Evolutionary conservation across 257 asterid genomes (phyloP), one percentile per base, ranked within the genome.

Genomic region (Fraxinus anomala): DNA sequence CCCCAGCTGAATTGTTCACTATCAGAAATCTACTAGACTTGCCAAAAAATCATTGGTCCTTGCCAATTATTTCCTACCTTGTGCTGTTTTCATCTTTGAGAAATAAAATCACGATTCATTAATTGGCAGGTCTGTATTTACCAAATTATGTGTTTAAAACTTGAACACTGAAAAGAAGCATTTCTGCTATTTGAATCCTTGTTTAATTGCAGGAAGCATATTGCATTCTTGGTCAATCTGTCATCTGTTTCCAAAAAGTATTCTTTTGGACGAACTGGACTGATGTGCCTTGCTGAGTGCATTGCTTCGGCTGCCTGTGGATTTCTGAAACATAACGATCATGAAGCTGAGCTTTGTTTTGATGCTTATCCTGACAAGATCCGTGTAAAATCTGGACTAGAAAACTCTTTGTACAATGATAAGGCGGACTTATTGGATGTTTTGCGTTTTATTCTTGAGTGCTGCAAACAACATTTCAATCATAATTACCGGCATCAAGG

Each of bases 201-300:
- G 70, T 79, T 66, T 83, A 37, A 26, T 77, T 80, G 36, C 91
- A 92, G 97, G 90, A 83, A 87, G 73, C 91, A 83, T 77, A 78
- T 89, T 73, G 75, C 82, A n/a, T 94, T 92, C 85, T 82, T 94
- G 89, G 75, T 82, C 61, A 81, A 82, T 85, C 81, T 94, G 79
- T 86, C 94, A 77, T 84, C 87, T 79, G 82, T 86, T 82, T 85
- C 96, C 79, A 92, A 90, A 78, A 82, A 73, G 56, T 78, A 86
- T 79, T 89, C 97, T 39, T 89, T 94, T 85, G 99, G 97, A 73
- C 88, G 99, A 77, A 92, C 96, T 82, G 99, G 99, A 79, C 73
- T 94, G 80, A 91, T 94, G 94, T 93, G 97, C 84, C 89, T 94
- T 56, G 91, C 88, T 54, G 88, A 91, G 81, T 90, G 98, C 89